Percentiles rank a stretch among this genome's conserved stretches.
Conservation (phyloP, 2,329 filamentous ascomycete genomes). For the Colletotrichum spinosum region DNA sequence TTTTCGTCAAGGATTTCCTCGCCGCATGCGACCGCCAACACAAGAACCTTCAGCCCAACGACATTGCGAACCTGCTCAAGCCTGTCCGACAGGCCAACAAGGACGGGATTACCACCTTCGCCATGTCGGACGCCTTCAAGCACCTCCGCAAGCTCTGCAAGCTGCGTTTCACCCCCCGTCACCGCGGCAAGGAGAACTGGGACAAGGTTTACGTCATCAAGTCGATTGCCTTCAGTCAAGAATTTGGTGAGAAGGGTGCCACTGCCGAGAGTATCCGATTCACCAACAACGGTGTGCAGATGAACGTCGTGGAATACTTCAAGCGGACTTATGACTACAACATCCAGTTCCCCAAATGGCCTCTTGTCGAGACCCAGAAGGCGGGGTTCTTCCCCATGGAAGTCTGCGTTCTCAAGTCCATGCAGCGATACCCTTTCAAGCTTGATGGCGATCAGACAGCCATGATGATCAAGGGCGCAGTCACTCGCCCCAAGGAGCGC, state of each 20-base stretch:
- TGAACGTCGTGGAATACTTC: conserved; percentile 67
- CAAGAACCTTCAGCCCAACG: conserved; percentile 40
- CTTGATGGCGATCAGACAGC: conserved; percentile 74
- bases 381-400: conserved; percentile 72
- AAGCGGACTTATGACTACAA: conserved; percentile 62
- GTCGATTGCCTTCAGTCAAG: conserved; percentile 59
- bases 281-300: conserved; percentile 47
- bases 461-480: conserved; percentile 93
- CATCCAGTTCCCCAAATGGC: conserved; percentile 61
- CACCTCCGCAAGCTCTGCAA: conserved; percentile 65
- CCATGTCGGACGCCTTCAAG: conserved; percentile 64
- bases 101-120: conserved; percentile 41
- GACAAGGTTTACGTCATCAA: conserved; percentile 64
- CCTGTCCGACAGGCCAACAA: conserved; percentile 46
- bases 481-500: conserved; percentile 79
- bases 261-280: conserved; percentile 68
- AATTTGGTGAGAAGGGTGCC: conserved; percentile 58
- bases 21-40: conserved; percentile 48
- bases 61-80: conserved; percentile 46
- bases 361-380: conserved; percentile 68
- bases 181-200: conserved; percentile 60
- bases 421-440: conserved; percentile 74
- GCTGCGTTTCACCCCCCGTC: conserved; percentile 67
- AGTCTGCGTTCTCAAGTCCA: conserved; percentile 61
- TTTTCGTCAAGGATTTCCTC: conserved; percentile 42